phyloP scores from a whole-genome alignment of 495 filamentous ascomycete species.

The Xylaria scruposa region DNA sequence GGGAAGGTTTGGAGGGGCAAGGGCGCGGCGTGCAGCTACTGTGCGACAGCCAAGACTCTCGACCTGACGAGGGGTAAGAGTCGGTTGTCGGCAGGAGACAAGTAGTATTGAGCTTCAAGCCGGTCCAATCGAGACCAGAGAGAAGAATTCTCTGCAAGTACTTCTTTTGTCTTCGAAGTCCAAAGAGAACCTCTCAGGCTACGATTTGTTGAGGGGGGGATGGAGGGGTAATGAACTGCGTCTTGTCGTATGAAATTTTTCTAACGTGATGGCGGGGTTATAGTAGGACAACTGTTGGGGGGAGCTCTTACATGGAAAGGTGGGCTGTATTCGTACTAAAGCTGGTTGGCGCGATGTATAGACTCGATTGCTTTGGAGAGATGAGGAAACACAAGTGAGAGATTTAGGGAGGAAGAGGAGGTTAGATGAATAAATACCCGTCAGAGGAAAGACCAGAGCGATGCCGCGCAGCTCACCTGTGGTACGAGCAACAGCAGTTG shows the following conservation, averaged over 20 bases:
- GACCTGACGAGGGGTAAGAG: conserved; percentile 17
- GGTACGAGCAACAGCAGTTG: conserved; percentile 33
- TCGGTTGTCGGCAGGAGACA: background rate
- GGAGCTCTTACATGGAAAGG: conserved; percentile 26
- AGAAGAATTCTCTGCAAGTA: background rate
- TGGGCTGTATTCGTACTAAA: background rate
- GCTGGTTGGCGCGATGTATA: background rate
- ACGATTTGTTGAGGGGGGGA: background rate
- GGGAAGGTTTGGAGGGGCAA: conserved; percentile 4
- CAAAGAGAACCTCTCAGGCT: conserved; percentile 9
- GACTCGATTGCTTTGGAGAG: conserved; percentile 1
- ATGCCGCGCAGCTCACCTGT: conserved; percentile 29
- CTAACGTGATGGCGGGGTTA: conserved; percentile 28
- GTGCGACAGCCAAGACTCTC: conserved; percentile 8
- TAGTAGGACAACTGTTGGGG: conserved; percentile 3
- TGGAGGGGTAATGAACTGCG: conserved; percentile 21
- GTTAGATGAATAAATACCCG: conserved; percentile 24
- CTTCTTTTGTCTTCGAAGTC: background rate
- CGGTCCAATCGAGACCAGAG: background rate
- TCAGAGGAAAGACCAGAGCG: conserved; percentile 22
- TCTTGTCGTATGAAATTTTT: conserved; percentile 24
- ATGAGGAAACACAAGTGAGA: conserved; percentile 23
- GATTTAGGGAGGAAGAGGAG: conserved; percentile 17
- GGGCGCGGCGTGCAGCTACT: background rate
- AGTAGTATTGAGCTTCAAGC: conserved; percentile 15